Evolutionary conservation across 805 yeast genomes (phyloP).

Genomic region (Debaryomyces prosopidis): DNA sequence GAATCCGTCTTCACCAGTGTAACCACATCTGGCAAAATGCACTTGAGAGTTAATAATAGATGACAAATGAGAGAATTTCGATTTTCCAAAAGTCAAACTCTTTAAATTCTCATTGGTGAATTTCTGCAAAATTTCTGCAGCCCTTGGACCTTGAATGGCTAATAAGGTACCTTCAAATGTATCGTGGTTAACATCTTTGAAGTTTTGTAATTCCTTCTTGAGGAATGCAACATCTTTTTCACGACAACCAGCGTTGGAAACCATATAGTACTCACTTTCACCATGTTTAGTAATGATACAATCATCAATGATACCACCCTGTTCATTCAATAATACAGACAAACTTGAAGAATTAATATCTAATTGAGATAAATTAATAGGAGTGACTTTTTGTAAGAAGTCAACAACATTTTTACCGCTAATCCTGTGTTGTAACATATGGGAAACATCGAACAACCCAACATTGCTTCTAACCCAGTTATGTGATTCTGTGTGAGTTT

Average conservation of each 20-base stretch:
- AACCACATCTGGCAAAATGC: conserved; percentile 93
- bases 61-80: conserved; percentile 47
- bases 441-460: conserved; percentile 95
- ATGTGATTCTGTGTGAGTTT: conserved; percentile 89
- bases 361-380: conserved; percentile 71
- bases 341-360: conserved; percentile 64
- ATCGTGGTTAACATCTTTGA: conserved; percentile 36
- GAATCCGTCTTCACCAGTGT: conserved; percentile 98
- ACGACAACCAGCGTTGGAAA: conserved; percentile 94
- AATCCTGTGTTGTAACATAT: conserved; percentile 90
- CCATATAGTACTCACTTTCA: conserved; percentile 75
- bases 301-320: conserved; percentile 88
- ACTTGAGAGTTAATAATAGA: conserved; percentile 45
- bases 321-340: conserved; percentile 69
- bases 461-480: conserved; percentile 87
- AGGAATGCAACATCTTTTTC: conserved; percentile 75
- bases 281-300: conserved; percentile 89
- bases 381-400: conserved; percentile 81
- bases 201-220: conserved; percentile 45
- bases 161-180: conserved; percentile 72
- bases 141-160: conserved; percentile 92
- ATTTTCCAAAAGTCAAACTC: conserved; percentile 72
- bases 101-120: conserved; percentile 60
- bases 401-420: conserved; percentile 65
- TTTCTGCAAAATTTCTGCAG: conserved; percentile 65